phyloP scores from a whole-genome alignment of 768 basidiomycete genomes.

The Pleurotus giganteus region DNA sequence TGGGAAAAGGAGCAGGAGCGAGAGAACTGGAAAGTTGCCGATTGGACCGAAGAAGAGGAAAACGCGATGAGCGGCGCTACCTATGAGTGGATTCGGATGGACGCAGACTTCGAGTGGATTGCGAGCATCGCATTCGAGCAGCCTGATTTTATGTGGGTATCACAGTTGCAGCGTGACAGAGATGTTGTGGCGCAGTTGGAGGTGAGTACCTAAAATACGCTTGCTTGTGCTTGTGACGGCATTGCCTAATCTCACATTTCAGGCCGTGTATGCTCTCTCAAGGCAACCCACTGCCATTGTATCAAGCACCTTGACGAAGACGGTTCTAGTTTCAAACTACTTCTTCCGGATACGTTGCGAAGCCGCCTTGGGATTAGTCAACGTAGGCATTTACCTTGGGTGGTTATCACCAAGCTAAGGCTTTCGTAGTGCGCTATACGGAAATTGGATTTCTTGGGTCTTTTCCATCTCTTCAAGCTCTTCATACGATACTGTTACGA shows the following conservation, averaged over 20 bases:
- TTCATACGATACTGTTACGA: slow-evolving; percentile 91
- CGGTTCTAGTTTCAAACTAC: slow-evolving; percentile 92
- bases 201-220: slow-evolving; percentile 45
- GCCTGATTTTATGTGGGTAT: slow-evolving; percentile 98
- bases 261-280: slow-evolving; percentile 90
- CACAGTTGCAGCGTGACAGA: slow-evolving; percentile 90
- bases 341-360: slow-evolving; percentile 96
- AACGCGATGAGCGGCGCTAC: slow-evolving; percentile 91
- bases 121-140: slow-evolving; percentile 90
- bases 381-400: slow-evolving; percentile 48
- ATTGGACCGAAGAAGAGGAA: slow-evolving; percentile 98
- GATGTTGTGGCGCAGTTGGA: slow-evolving; percentile 98
- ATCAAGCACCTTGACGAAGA: slow-evolving; percentile 89
- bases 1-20: slow-evolving; percentile 96
- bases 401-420: slow-evolving; percentile 9
- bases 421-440: slow-evolving; percentile 74
- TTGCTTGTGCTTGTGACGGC: background rate
- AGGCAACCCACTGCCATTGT: slow-evolving; percentile 82
- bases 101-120: slow-evolving; percentile 99
- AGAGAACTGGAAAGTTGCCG: slow-evolving; percentile 93
- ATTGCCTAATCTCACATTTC: slow-evolving; percentile 7
- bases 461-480: slow-evolving; percentile 95
- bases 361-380: slow-evolving; percentile 81
- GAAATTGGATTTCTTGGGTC: slow-evolving; percentile 80
- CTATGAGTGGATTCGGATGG: slow-evolving; percentile 99